Evolutionary conservation across 192 early-diverging fungal genomes (phyloP).

Genomic region (Backusella tarrabulga): DNA sequence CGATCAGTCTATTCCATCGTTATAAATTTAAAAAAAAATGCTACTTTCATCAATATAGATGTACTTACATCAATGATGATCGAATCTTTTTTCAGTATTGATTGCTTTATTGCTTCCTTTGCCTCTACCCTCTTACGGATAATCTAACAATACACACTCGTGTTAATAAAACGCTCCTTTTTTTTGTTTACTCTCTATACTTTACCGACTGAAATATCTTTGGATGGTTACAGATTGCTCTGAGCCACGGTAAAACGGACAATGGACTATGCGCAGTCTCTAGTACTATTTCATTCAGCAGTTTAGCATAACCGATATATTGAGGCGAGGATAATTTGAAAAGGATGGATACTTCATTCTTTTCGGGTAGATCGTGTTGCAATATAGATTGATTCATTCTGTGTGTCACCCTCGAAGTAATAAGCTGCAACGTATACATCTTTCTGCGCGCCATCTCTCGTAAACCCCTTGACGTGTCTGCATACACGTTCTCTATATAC

Average conservation of each 20-base stretch:
- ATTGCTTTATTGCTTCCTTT: not conserved
- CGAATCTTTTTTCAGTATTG: not conserved
- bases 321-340: slow-evolving; percentile 62
- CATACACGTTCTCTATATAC: slow-evolving; percentile 62
- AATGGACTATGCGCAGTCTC: not conserved
- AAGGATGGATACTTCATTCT: slow-evolving; percentile 70
- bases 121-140: not conserved
- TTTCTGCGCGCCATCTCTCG: slow-evolving; percentile 14
- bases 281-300: not conserved
- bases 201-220: slow-evolving; percentile 43
- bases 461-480: slow-evolving; percentile 41
- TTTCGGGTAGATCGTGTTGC: slow-evolving; percentile 59
- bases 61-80: not conserved
- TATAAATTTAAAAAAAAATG: not conserved
- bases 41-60: not conserved
- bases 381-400: slow-evolving; percentile 53
- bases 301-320: slow-evolving; percentile 44
- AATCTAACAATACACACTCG: not conserved
- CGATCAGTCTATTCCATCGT: not conserved
- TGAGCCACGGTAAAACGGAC: slow-evolving; percentile 28
- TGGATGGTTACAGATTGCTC: slow-evolving; percentile 68
- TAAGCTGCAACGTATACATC: slow-evolving; percentile 59
- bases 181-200: not conserved
- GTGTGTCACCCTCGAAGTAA: slow-evolving; percentile 48
- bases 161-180: not conserved